Conservation (phyloP, 1,284 basidiomycete species). For the Pseudozyma sp. region DNA sequence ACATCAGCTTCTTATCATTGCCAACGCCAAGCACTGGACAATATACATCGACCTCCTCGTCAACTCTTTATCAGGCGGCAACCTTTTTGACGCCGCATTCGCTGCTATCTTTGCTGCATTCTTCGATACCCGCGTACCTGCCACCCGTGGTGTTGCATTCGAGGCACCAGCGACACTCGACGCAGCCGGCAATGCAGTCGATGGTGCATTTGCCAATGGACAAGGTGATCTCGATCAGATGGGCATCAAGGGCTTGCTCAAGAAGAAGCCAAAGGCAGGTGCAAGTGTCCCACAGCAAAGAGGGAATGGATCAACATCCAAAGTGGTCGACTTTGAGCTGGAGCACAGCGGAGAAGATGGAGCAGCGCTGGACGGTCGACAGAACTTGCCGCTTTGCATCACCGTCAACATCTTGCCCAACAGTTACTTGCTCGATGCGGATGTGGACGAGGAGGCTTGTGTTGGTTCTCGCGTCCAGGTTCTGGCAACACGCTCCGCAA, state of each 20-base stretch:
- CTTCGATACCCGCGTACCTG: constrained; percentile 56
- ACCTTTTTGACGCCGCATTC: constrained; percentile 61
- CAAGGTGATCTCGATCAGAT: constrained; percentile 48
- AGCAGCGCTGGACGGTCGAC: constrained; percentile 41
- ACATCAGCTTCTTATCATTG: constrained; percentile 56
- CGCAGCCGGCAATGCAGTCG: constrained; percentile 34
- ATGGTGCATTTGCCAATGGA: constrained; percentile 38
- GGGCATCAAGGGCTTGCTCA: constrained; percentile 57
- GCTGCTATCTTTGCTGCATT: constrained; percentile 60
- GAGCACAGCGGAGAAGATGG: constrained; percentile 57
- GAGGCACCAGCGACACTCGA: constrained; percentile 49
- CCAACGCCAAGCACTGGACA: constrained; percentile 60
- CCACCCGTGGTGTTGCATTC: constrained; percentile 55
- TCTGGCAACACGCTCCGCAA: constrained; percentile 46
- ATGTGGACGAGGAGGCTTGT: constrained; percentile 57
- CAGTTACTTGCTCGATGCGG: constrained; percentile 59
- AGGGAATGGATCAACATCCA: constrained; percentile 14
- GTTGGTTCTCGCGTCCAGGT: constrained; percentile 48
- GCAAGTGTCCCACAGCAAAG: constrained; percentile 8
- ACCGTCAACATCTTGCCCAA: constrained; percentile 57
- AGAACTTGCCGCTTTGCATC: constrained; percentile 59
- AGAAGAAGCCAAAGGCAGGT: constrained; percentile 44
- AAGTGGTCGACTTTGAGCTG: constrained; percentile 61
- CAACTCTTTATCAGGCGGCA: constrained; percentile 61
- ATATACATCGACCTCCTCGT: constrained; percentile 60